Percentiles rank a stretch among this genome's conserved stretches.
Evolutionary conservation across 768 basidiomycete genomes (phyloP).

Genomic region (Russula griseocarnosa): DNA sequence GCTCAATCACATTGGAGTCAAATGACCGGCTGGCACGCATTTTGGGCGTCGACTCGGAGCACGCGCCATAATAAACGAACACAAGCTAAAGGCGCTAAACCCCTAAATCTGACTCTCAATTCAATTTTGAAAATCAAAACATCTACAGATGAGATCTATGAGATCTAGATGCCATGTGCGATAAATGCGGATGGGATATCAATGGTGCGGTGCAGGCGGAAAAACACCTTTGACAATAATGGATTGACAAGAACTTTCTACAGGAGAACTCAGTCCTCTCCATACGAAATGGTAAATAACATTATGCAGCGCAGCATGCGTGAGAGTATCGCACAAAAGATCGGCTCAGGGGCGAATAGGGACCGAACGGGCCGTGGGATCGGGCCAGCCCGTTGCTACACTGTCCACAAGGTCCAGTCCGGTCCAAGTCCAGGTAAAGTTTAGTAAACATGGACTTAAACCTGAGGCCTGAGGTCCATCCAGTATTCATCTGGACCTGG

Average conservation of each 20-base stretch:
- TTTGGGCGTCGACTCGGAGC: background rate
- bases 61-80: background rate
- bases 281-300: no score
- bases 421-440: no score
- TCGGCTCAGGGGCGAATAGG: constrained; percentile 17
- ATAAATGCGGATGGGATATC: background rate
- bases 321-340: background rate
- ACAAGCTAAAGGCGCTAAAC: background rate
- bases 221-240: no score
- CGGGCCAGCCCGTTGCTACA: no score
- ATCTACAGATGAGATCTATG: constrained; percentile 15
- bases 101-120: constrained; percentile 17
- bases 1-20: constrained; percentile 7
- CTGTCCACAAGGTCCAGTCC: no score
- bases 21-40: constrained; percentile 6
- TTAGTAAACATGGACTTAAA: no score
- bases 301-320: background rate
- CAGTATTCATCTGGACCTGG: no score
- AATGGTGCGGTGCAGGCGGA: background rate
- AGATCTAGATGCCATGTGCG: constrained; percentile 18
- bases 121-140: constrained; percentile 6
- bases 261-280: no score
- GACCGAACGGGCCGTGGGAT: no score
- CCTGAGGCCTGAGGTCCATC: no score
- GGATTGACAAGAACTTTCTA: background rate